Percentiles rank a stretch among this genome's conserved stretches.
These are phyloP conservation scores for Rhododendron simsii DNA, from an alignment of 148 eudicot species.

Conservation along the genomic window DNA sequence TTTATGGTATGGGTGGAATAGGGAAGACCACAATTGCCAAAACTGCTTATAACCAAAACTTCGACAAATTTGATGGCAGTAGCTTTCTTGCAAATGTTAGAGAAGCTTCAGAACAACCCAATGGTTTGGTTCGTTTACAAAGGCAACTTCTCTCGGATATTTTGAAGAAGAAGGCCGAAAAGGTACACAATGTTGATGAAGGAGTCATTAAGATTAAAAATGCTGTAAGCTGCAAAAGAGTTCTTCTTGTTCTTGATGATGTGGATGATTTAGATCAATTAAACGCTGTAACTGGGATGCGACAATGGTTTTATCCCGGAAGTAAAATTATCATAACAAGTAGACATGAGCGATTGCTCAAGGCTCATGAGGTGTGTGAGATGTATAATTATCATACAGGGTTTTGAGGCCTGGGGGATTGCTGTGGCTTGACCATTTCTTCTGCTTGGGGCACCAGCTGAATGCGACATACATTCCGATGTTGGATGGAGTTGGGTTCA, in stretches of 20 bases:
- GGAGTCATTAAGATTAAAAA: not conserved
- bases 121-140: slow-evolving; percentile 7
- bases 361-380: not conserved
- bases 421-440: slow-evolving; percentile 43
- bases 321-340: slow-evolving; percentile 11
- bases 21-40: slow-evolving; percentile 10
- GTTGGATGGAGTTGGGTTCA: slow-evolving; percentile 30
- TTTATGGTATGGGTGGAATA: slow-evolving; percentile 8
- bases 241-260: slow-evolving; percentile 7
- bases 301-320: not conserved
- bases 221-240: slow-evolving; percentile 2
- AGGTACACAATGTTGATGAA: slow-evolving; percentile 2
- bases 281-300: not conserved
- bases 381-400: slow-evolving; percentile 22
- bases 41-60: slow-evolving; percentile 3
- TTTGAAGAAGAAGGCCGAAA: not conserved
- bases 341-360: not conserved
- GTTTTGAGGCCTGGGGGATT: slow-evolving; percentile 45
- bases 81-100: slow-evolving; percentile 5
- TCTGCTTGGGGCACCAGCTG: slow-evolving; percentile 33
- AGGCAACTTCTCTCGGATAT: not conserved
- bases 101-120: not conserved
- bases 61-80: not conserved
- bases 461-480: slow-evolving; percentile 34
- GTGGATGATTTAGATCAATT: slow-evolving; percentile 2